Percentiles rank a stretch among this genome's conserved stretches.
Conservation (phyloP, 768 basidiomycete genomes). For the Russula foetens region DNA sequence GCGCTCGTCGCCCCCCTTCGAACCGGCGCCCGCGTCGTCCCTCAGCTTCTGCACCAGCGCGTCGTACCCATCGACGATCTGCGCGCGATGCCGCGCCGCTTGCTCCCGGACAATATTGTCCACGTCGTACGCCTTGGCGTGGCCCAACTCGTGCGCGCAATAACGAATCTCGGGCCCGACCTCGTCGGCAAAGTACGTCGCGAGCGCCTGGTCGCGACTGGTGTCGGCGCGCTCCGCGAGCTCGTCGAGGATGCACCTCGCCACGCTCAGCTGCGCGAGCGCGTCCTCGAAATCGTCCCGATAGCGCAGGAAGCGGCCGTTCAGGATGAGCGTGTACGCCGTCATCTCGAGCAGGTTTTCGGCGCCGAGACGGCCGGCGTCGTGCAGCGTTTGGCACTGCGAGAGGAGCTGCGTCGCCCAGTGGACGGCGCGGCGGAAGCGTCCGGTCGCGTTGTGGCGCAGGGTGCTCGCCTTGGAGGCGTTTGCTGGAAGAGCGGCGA, state of each 20-base stretch:
- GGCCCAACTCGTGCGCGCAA: conserved; percentile 83
- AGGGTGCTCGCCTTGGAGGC: conserved; percentile 41
- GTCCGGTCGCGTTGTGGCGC: conserved; percentile 67
- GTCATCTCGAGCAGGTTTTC: conserved; percentile 59
- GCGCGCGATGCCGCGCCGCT: conserved; percentile 44
- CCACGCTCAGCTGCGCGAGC: conserved; percentile 68
- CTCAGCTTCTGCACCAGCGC: conserved; percentile 44
- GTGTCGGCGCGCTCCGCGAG: conserved; percentile 56
- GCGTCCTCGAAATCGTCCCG: conserved; percentile 70
- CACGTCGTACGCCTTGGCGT: conserved; percentile 71
- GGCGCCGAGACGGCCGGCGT: conserved; percentile 43
- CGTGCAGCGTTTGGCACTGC: conserved; percentile 58
- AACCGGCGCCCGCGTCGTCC: conserved; percentile 32
- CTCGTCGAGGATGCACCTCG: conserved; percentile 63
- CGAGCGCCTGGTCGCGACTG: conserved; percentile 82
- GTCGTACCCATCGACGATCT: conserved; percentile 59
- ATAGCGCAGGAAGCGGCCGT: conserved; percentile 76
- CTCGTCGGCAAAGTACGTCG: conserved; percentile 75
- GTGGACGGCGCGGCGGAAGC: conserved; percentile 70
- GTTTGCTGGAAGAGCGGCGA: conserved; percentile 36
- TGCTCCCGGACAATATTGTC: conserved; percentile 65
- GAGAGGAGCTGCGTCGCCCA: conserved; percentile 75
- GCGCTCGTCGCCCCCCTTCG: conserved; percentile 33
- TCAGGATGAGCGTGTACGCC: conserved; percentile 71
- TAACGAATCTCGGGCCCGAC: conserved; percentile 88